Conservation (phyloP, 108 stramenopile genomes). For the Cylindrotheca fusiformis region DNA sequence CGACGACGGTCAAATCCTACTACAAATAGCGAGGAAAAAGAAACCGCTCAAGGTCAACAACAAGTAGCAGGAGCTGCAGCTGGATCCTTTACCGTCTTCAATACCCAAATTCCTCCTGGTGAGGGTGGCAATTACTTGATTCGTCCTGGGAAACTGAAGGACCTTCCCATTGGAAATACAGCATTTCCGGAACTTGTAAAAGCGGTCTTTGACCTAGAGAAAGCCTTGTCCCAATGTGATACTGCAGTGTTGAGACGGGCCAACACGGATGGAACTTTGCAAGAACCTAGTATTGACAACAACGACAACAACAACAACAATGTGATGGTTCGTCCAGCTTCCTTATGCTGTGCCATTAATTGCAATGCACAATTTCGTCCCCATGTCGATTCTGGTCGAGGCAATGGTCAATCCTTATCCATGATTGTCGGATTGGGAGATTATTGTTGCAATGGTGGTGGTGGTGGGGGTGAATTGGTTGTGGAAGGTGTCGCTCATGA, state of each 20-base stretch:
- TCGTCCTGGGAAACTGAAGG: neutral
- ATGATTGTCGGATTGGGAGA: constrained; percentile 92
- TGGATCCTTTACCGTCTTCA: constrained; percentile 71
- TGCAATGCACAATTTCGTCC: constrained; percentile 89
- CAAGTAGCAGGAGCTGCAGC: too few species aligned
- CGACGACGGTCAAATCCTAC: too few species aligned
- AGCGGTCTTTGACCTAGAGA: constrained; percentile 79
- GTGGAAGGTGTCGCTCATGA: constrained; percentile 71
- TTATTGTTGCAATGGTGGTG: too few species aligned
- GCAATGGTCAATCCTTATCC: constrained; percentile 74
- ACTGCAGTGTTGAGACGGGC: too few species aligned
- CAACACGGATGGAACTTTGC: neutral
- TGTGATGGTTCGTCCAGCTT: constrained; percentile 58
- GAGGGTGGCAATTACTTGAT: neutral
- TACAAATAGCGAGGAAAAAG: too few species aligned
- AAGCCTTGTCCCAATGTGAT: neutral
- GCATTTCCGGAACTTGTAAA: constrained; percentile 75
- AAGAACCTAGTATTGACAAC: neutral
- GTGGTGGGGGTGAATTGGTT: constrained; percentile 65
- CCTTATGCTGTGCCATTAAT: constrained; percentile 88
- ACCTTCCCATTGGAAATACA: constrained; percentile 53
- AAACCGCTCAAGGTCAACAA: too few species aligned
- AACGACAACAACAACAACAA: too few species aligned
- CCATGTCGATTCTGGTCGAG: constrained; percentile 88
- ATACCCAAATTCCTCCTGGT: constrained; percentile 12